phyloP scores from a whole-genome alignment of 2,329 filamentous ascomycete genomes.

The Cordyceps fumosorosea region DNA sequence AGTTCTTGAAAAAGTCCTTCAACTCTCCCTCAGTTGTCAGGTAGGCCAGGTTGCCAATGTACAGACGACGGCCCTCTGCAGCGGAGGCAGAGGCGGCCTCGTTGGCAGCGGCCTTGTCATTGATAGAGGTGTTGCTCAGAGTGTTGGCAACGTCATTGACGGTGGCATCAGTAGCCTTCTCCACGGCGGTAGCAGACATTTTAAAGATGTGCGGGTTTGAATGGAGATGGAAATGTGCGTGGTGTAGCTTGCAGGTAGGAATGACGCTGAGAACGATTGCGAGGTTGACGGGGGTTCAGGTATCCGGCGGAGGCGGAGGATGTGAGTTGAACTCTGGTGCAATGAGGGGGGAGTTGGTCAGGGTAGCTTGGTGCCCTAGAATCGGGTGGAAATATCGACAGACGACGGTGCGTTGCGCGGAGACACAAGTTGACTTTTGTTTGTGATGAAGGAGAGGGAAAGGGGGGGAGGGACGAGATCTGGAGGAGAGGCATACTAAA shows the following conservation, averaged over 20 bases:
- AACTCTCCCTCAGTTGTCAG: constrained; percentile 99
- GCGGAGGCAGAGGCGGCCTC: constrained; percentile 95
- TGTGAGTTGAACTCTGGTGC: constrained; percentile 61
- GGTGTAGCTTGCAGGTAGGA: constrained; percentile 41
- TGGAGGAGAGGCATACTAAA: constrained; percentile 29
- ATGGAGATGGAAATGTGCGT: constrained; percentile 34
- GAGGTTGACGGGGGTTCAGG: constrained; percentile 31
- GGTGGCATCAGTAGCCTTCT: constrained; percentile 58
- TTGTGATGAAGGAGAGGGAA: constrained; percentile 34
- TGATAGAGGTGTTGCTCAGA: constrained; percentile 67
- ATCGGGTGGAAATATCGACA: constrained; percentile 35
- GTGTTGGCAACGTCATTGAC: constrained; percentile 71
- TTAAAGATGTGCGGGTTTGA: constrained; percentile 36
- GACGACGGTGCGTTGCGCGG: constrained; percentile 42
- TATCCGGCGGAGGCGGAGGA: constrained; percentile 22
- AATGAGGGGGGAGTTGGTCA: constrained; percentile 53
- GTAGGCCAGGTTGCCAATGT: constrained; percentile 99
- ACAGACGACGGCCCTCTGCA: constrained; percentile 97
- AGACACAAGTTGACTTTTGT: constrained; percentile 38
- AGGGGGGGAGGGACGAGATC: constrained; percentile 23
- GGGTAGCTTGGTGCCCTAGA: constrained; percentile 92
- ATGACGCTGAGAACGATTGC: constrained; percentile 41
- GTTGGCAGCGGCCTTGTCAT: constrained; percentile 57
- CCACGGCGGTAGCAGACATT: constrained; percentile 71
- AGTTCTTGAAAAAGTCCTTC: constrained; percentile 99